Evolutionary conservation across 495 filamentous ascomycete species (phyloP).

Genomic region (Tirmania nivea): DNA sequence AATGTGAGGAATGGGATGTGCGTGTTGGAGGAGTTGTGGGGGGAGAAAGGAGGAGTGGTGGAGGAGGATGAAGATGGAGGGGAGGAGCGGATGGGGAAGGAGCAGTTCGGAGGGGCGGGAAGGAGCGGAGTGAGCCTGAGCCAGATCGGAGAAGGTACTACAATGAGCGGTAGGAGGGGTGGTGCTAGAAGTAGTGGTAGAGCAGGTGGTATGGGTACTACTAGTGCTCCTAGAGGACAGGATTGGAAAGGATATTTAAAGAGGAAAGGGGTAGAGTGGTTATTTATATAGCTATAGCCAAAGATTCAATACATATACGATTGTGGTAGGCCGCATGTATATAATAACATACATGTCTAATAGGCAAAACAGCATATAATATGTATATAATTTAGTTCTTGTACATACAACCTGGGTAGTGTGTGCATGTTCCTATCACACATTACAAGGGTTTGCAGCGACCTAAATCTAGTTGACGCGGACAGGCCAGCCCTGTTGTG

Average conservation of each 20-base stretch:
- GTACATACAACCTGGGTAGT: no score
- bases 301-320: no score
- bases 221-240: not conserved
- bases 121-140: not conserved
- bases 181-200: not conserved
- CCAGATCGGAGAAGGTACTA: no score
- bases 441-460: no score
- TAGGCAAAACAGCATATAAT: no score
- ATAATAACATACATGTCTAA: no score
- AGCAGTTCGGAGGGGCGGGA: not conserved
- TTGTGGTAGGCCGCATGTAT: no score
- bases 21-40: conserved; percentile 15
- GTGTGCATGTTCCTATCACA: no score
- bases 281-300: conserved; percentile 9
- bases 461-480: no score
- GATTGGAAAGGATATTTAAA: conserved; percentile 11
- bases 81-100: not conserved
- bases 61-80: conserved; percentile 1
- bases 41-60: not conserved
- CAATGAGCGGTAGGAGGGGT: not conserved
- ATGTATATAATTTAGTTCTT: no score
- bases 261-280: conserved; percentile 14
- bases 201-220: not conserved
- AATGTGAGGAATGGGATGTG: conserved; percentile 16
- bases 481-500: no score